Percentiles rank a stretch among this genome's conserved stretches.
Conservation (phyloP, 2,329 filamentous ascomycete species). For the Knufia fluminis region DNA sequence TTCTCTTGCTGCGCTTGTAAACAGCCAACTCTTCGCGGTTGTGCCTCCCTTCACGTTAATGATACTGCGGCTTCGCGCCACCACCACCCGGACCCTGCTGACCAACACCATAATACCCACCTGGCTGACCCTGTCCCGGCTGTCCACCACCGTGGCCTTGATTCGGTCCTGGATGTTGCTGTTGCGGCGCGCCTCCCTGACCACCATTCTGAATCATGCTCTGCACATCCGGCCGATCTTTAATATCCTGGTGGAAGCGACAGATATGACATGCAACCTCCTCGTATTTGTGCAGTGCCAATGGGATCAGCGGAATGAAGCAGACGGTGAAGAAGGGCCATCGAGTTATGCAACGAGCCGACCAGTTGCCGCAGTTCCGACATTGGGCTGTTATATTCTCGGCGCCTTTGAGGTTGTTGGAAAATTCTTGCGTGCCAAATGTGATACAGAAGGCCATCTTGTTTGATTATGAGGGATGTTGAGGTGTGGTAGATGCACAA, state of each 20-base stretch:
- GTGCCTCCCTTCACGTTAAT: too few species aligned
- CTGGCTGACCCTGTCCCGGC: constrained; percentile 1
- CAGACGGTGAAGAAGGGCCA: constrained; percentile 41
- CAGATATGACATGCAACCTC: constrained; percentile 23
- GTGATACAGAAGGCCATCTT: constrained; percentile 10
- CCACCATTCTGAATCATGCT: constrained; percentile 16
- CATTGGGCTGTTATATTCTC: constrained; percentile 38
- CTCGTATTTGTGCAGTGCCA: constrained; percentile 26
- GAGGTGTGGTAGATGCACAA: not conserved
- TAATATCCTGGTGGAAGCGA: constrained; percentile 21
- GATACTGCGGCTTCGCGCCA: constrained; percentile 3
- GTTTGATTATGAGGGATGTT: not conserved
- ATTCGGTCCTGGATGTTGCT: constrained; percentile 3
- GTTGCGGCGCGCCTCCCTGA: constrained; percentile 9
- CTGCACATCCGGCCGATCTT: constrained; percentile 21
- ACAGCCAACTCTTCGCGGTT: too few species aligned
- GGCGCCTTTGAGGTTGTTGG: constrained; percentile 36
- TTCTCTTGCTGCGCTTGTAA: too few species aligned
- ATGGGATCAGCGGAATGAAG: constrained; percentile 31
- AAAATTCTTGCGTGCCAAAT: constrained; percentile 28
- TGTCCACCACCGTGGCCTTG: not conserved
- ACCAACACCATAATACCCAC: not conserved
- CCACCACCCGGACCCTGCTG: not conserved
- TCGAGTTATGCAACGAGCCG: constrained; percentile 35
- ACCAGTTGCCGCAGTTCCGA: constrained; percentile 39